Conservation (phyloP, 2,329 filamentous ascomycete genomes). For the Verticillium albo-atrum region DNA sequence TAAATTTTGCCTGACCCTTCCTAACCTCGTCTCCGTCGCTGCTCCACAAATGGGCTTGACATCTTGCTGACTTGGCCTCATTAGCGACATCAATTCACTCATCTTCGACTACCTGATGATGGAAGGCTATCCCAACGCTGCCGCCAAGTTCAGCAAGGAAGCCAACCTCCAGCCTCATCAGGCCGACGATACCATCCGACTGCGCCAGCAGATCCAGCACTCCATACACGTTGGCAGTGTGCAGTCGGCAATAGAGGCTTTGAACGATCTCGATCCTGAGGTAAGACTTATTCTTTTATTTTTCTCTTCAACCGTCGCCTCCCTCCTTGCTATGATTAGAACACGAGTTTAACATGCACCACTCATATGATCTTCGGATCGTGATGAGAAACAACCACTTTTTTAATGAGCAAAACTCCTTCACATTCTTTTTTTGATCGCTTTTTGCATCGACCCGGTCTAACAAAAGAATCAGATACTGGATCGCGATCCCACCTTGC, state of each 20-base stretch:
- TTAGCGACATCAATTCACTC: conserved; percentile 88
- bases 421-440: conserved; percentile 4
- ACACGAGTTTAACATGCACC: conserved; percentile 94
- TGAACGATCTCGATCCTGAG: conserved; percentile 89
- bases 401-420: conserved; percentile 30
- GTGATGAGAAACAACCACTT: conserved; percentile 84
- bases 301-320: too few relatives aligned
- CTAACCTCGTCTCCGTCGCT: background rate
- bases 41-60: background rate
- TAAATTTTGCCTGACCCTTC: conserved; percentile 60
- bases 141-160: conserved; percentile 89
- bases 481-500: conserved; percentile 74
- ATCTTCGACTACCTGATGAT: conserved; percentile 97
- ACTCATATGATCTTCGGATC: conserved; percentile 89
- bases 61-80: conserved; percentile 8
- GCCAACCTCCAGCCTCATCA: conserved; percentile 77
- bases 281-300: conserved; percentile 50
- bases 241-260: conserved; percentile 74
- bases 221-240: conserved; percentile 85
- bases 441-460: conserved; percentile 9
- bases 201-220: conserved; percentile 77
- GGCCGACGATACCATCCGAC: conserved; percentile 67
- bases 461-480: conserved; percentile 63
- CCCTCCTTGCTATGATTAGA: conserved; percentile 79
- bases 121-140: conserved; percentile 89